Evolutionary conservation across 257 asterid genomes (phyloP).

Genomic region (Datura wrightii): DNA sequence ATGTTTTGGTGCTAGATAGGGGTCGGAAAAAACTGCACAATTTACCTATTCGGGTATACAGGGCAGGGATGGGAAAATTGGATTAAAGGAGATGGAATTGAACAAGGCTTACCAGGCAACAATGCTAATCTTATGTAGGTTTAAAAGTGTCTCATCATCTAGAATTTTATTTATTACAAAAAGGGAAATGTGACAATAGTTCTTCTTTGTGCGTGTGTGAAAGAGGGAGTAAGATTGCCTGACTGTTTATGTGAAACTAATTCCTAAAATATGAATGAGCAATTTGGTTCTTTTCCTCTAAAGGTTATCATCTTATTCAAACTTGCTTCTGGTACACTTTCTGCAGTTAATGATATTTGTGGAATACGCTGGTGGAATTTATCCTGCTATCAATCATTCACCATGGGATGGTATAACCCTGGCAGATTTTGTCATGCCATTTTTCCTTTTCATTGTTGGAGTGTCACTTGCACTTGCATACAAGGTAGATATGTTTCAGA

Average conservation of each 20-base stretch:
- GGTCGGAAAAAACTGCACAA: background rate
- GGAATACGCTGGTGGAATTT: constrained; percentile 66
- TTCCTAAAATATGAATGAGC: background rate
- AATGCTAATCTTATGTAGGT: background rate
- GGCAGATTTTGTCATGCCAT: constrained; percentile 81
- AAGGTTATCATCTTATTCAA: background rate
- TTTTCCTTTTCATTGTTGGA: constrained; percentile 82
- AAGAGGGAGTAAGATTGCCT: background rate
- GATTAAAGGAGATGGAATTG: background rate
- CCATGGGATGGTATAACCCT: constrained; percentile 80
- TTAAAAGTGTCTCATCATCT: background rate
- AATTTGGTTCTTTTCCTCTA: constrained; percentile 1
- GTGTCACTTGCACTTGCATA: constrained; percentile 70
- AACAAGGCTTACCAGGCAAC: background rate
- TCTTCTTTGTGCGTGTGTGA: background rate
- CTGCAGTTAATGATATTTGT: constrained; percentile 74
- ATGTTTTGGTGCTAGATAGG: background rate
- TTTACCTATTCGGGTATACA: background rate
- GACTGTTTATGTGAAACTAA: constrained; percentile 1
- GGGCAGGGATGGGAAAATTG: background rate
- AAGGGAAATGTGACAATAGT: background rate
- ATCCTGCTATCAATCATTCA: constrained; percentile 73
- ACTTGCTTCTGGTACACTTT: constrained; percentile 23
- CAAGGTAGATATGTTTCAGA: constrained; percentile 52
- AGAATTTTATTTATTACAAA: background rate